Percentiles rank a stretch among this genome's conserved stretches.
These are phyloP conservation scores for Friedmanniomyces simplex DNA, from an alignment of 495 filamentous ascomycete species.

Conservation along the genomic window DNA sequence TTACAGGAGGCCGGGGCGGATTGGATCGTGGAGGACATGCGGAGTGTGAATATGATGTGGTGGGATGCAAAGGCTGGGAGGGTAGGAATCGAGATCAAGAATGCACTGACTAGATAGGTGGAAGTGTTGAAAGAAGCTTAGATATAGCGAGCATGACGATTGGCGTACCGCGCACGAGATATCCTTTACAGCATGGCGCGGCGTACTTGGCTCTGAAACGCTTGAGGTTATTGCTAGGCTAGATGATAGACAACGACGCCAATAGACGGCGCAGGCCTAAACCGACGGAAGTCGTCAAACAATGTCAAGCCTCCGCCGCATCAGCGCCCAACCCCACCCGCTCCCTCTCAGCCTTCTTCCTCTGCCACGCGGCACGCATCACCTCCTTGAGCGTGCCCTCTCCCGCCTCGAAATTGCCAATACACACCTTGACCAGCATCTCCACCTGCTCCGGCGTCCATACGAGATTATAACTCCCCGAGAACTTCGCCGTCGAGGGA, in stretches of 20 bases:
- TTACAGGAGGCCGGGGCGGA: slow-evolving; percentile 66
- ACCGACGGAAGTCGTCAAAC: too few species aligned
- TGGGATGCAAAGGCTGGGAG: slow-evolving; percentile 27
- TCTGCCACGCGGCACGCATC: slow-evolving; percentile 23
- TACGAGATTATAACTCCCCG: slow-evolving; percentile 26
- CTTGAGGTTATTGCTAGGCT: too few species aligned
- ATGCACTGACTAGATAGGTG: too few species aligned
- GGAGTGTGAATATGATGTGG: slow-evolving; percentile 42
- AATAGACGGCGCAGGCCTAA: too few species aligned
- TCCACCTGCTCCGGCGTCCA: slow-evolving; percentile 29
- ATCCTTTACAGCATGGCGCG: too few species aligned
- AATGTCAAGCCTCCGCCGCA: not conserved
- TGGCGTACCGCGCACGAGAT: too few species aligned
- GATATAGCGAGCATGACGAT: too few species aligned
- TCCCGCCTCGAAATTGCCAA: slow-evolving; percentile 21
- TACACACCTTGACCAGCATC: slow-evolving; percentile 24
- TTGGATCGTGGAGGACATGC: slow-evolving; percentile 77
- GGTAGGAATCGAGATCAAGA: slow-evolving; percentile 30
- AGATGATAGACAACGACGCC: too few species aligned
- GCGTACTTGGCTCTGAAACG: too few species aligned
- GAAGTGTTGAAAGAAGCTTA: too few species aligned
- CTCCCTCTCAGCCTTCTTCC: slow-evolving; percentile 21
- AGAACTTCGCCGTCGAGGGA: slow-evolving; percentile 27
- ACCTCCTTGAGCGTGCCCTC: slow-evolving; percentile 22
- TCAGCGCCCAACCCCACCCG: slow-evolving; percentile 2